A percentile compares a stretch with the other conserved stretches of the same genome.
Evolutionary conservation across 2,329 filamentous ascomycete genomes (phyloP).

Genomic region (Canariomyces notabilis): DNA sequence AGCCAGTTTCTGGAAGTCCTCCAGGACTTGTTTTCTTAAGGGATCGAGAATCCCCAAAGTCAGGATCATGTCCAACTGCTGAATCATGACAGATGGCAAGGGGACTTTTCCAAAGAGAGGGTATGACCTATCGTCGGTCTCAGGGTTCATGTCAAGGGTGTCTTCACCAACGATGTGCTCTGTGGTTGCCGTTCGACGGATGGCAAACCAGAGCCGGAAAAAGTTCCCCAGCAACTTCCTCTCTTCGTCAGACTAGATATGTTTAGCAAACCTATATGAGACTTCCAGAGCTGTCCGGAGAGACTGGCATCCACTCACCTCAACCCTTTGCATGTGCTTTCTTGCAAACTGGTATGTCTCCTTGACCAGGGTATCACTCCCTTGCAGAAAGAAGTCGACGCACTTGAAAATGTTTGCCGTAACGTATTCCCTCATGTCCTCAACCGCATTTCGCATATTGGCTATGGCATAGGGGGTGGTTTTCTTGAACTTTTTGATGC

Average conservation of each 20-base stretch:
- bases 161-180: conserved; percentile 15
- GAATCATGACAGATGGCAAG: conserved; percentile 15
- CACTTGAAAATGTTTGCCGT: conserved; percentile 6
- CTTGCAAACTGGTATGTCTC: conserved; percentile 12
- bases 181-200: conserved; percentile 10
- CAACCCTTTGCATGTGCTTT: conserved; percentile 6
- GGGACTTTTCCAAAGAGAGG: conserved; percentile 13
- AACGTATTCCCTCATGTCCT: conserved; percentile 11
- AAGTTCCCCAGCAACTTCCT: conserved; percentile 6
- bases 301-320: not conserved
- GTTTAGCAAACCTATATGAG: not conserved
- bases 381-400: conserved; percentile 9
- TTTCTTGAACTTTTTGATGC: conserved; percentile 11
- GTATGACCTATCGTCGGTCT: conserved; percentile 8
- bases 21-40: conserved; percentile 14
- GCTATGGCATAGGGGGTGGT: conserved; percentile 14
- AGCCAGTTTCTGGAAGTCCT: conserved; percentile 13
- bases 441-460: conserved; percentile 10
- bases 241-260: conserved; percentile 8
- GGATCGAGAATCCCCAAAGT: conserved; percentile 12
- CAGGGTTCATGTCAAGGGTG: conserved; percentile 13
- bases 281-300: not conserved
- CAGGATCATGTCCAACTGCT: conserved; percentile 16
- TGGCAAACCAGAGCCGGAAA: conserved; percentile 11
- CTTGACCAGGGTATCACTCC: conserved; percentile 10